phyloP scores from a whole-genome alignment of 805 yeast genomes.

The Monosporozyma unispora region DNA sequence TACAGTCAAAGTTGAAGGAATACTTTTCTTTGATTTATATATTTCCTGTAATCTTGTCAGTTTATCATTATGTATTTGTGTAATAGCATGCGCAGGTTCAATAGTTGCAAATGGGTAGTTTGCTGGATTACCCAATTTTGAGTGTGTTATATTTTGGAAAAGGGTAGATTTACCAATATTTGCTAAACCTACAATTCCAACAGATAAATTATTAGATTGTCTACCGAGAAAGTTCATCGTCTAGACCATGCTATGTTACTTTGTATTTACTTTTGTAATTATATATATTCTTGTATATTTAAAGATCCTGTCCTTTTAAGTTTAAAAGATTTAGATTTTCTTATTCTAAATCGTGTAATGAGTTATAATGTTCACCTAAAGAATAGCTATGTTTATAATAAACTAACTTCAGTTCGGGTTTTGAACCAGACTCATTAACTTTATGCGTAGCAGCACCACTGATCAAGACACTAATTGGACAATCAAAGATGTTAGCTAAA shows the following conservation, averaged over 20 bases:
- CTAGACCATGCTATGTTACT: not conserved
- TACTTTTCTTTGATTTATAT: constrained; percentile 52
- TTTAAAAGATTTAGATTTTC: not conserved
- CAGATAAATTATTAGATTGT: constrained; percentile 57
- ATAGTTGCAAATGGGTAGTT: constrained; percentile 97
- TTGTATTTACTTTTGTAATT: not conserved
- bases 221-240: constrained; percentile 42
- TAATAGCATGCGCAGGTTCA: constrained; percentile 64
- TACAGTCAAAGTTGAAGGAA: constrained; percentile 61
- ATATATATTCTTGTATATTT: not conserved
- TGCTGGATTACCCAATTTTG: constrained; percentile 92
- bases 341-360: constrained; percentile 41
- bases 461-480: constrained; percentile 68
- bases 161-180: constrained; percentile 94
- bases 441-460: constrained; percentile 62
- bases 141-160: constrained; percentile 92
- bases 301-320: not conserved
- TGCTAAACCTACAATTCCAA: constrained; percentile 94
- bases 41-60: constrained; percentile 45
- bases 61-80: constrained; percentile 58
- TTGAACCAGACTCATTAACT: constrained; percentile 50
- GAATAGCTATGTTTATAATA: constrained; percentile 82
- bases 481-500: constrained; percentile 56
- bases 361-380: constrained; percentile 92
- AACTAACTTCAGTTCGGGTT: constrained; percentile 56